Conservation (phyloP, 2,329 filamentous ascomycete genomes). For the Xylaria sp. region DNA sequence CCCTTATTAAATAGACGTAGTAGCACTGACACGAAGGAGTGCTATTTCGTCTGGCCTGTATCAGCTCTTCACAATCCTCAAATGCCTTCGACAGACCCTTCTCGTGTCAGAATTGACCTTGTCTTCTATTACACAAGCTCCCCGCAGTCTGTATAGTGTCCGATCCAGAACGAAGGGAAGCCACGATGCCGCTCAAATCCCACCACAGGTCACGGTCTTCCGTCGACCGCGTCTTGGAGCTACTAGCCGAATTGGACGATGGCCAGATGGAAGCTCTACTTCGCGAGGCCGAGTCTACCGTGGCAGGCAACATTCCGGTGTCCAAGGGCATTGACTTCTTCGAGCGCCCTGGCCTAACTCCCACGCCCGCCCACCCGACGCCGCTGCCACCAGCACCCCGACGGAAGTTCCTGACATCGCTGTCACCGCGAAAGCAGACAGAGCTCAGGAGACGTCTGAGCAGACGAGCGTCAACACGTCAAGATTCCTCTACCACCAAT, state of each 20-base stretch:
- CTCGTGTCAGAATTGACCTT: conserved; percentile 8
- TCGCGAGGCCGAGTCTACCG: conserved; percentile 45
- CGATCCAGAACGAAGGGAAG: neutral
- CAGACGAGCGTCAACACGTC: conserved; percentile 38
- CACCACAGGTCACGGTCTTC: conserved; percentile 46
- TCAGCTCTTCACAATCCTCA: conserved; percentile 1
- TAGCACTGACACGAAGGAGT: conserved; percentile 9
- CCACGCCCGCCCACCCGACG: conserved; percentile 6
- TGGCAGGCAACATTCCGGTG: conserved; percentile 44
- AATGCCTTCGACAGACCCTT: conserved; percentile 11
- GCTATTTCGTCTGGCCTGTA: conserved; percentile 12
- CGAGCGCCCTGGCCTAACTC: conserved; percentile 32
- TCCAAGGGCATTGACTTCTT: conserved; percentile 46
- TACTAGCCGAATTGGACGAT: conserved; percentile 46
- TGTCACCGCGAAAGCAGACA: conserved; percentile 42
- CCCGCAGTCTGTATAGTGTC: neutral
- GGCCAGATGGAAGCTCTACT: conserved; percentile 44
- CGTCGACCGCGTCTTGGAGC: conserved; percentile 46
- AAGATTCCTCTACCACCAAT: conserved; percentile 21
- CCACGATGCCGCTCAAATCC: conserved; percentile 30
- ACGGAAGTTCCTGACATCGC: conserved; percentile 43
- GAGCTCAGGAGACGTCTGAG: conserved; percentile 39
- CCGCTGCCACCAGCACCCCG: conserved; percentile 33
- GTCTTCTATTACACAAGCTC: neutral
- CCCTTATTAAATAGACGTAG: conserved; percentile 27